Percentiles rank a stretch among this genome's conserved stretches.
phyloP scores from a whole-genome alignment of 768 basidiomycete genomes.

The Boletus subcaerulescens region DNA sequence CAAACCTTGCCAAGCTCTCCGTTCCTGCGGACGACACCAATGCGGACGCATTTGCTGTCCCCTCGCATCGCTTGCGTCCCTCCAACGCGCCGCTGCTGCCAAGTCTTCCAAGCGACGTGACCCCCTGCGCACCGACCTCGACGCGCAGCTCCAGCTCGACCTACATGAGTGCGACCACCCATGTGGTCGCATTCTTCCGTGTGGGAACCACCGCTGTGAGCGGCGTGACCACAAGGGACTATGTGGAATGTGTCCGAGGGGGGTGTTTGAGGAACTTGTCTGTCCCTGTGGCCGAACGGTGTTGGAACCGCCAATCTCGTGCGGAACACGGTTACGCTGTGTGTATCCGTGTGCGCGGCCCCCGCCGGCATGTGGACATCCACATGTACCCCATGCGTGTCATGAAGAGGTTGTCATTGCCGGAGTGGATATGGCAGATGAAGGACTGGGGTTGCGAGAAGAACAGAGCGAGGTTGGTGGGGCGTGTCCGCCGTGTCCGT shows the following conservation, averaged over 20 bases:
- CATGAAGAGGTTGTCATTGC: conserved; percentile 59
- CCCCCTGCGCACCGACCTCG: conserved; percentile 1
- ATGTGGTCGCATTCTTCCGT: conserved; percentile 68
- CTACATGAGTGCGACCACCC: conserved; percentile 83
- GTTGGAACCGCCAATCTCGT: conserved; percentile 84
- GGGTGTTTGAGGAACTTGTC: conserved; percentile 88
- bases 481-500: conserved; percentile 83
- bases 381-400: conserved; percentile 72
- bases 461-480: neutral
- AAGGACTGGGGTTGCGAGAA: conserved; percentile 14
- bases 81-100: conserved; percentile 54
- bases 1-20: conserved; percentile 69
- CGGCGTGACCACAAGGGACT: conserved; percentile 76
- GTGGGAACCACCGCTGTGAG: conserved; percentile 80
- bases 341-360: conserved; percentile 74
- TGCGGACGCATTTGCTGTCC: conserved; percentile 89
- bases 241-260: conserved; percentile 82
- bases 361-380: conserved; percentile 78
- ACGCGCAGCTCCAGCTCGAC: conserved; percentile 37
- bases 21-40: conserved; percentile 84
- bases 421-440: conserved; percentile 24
- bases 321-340: conserved; percentile 79
- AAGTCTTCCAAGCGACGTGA: conserved; percentile 48
- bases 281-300: conserved; percentile 87
- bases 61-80: conserved; percentile 57